Evolutionary conservation across 257 asterid species (phyloP).

Genomic region (Solanum infundibuliforme): DNA sequence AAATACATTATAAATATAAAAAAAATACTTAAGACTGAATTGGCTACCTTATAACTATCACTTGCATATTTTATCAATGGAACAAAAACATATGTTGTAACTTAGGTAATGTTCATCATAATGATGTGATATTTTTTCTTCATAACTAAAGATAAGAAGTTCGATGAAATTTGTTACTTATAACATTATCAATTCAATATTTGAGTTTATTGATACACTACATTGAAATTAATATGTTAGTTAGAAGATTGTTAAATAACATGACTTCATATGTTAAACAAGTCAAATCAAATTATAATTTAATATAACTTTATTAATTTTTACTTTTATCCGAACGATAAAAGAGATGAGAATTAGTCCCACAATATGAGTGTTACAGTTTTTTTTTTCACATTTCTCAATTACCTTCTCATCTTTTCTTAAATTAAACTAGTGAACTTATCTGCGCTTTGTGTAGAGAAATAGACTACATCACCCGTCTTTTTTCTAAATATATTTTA

Average conservation of each 20-base stretch:
- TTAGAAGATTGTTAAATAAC: neutral
- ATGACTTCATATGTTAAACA: neutral
- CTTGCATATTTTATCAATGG: neutral
- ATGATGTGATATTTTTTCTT: neutral
- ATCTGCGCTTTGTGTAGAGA: too few relatives aligned
- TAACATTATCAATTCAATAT: neutral
- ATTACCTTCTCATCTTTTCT: too few relatives aligned
- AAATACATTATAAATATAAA: too few relatives aligned
- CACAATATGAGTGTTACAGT: too few relatives aligned
- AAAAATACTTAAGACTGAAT: neutral
- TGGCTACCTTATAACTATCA: neutral
- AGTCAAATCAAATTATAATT: neutral
- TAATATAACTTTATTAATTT: too few relatives aligned
- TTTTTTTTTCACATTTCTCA: too few relatives aligned
- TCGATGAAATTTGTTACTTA: neutral
- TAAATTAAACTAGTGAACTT: too few relatives aligned
- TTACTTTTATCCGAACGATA: too few relatives aligned
- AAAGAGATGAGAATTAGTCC: too few relatives aligned
- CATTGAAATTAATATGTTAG: neutral
- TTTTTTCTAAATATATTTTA: too few relatives aligned
- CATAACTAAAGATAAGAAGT: too few relatives aligned
- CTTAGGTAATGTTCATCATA: neutral
- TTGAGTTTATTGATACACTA: neutral
- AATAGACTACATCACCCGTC: too few relatives aligned
- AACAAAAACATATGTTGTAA: neutral